A percentile compares a stretch with the other conserved stretches of the same genome.
phyloP scores from a whole-genome alignment of 495 filamentous ascomycete genomes.

The Aeminium ludgeri region DNA sequence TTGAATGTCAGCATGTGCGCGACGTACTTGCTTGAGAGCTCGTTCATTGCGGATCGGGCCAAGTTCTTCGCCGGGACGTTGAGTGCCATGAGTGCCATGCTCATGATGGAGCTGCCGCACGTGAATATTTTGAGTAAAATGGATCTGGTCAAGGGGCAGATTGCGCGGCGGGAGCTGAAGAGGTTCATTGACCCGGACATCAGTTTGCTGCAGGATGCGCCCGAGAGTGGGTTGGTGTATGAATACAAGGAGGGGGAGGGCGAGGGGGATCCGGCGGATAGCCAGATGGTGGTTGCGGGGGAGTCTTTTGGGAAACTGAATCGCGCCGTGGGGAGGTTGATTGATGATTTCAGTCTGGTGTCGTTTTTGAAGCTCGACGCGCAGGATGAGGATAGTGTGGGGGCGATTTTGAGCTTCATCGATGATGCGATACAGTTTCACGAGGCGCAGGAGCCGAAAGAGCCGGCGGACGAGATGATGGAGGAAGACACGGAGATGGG shows the following conservation, averaged over 20 bases:
- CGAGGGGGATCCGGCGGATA: constrained; percentile 37
- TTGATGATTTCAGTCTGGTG: constrained; percentile 97
- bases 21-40: constrained; percentile 88
- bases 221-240: constrained; percentile 27
- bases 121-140: constrained; percentile 92
- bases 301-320: constrained; percentile 64
- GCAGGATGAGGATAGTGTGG: constrained; percentile 86
- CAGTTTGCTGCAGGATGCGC: constrained; percentile 50
- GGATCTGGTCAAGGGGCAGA: constrained; percentile 77
- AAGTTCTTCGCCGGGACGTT: constrained; percentile 95
- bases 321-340: constrained; percentile 66
- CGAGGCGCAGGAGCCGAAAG: constrained; percentile 86
- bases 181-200: constrained; percentile 72
- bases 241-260: constrained; percentile 23
- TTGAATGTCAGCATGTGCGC: constrained; percentile 84
- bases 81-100: constrained; percentile 95
- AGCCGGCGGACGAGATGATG: constrained; percentile 64
- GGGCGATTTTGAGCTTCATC: constrained; percentile 82
- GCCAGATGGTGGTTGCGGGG: constrained; percentile 57
- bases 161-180: constrained; percentile 68
- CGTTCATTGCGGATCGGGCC: constrained; percentile 83
- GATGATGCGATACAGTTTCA: constrained; percentile 93
- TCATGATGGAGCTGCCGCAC: constrained; percentile 92
- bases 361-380: constrained; percentile 79
- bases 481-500: constrained; percentile 29